phyloP scores from a whole-genome alignment of 163 green algal genomes.

The Chlorella variabilis region DNA sequence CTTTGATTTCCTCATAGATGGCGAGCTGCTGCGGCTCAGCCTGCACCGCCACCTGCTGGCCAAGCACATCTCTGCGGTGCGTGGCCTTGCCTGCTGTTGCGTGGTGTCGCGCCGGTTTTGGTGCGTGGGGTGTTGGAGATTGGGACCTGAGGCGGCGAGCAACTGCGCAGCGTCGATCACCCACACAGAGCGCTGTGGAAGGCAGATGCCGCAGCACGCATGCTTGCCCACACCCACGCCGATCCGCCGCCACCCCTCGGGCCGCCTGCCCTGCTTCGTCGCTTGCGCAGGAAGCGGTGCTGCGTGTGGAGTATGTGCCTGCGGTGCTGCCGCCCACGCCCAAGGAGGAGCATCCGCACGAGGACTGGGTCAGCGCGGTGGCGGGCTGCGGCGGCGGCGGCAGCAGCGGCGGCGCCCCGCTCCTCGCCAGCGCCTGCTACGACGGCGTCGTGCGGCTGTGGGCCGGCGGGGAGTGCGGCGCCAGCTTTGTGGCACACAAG shows the following conservation, averaged over 20 bases:
- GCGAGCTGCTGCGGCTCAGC: conserved; percentile 84
- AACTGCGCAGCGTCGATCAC: too few species aligned
- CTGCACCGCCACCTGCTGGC: conserved; percentile 82
- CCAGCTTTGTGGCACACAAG: conserved; percentile 57
- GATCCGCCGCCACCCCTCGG: too few species aligned
- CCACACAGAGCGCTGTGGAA: too few species aligned
- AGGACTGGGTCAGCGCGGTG: conserved; percentile 84
- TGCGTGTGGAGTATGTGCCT: conserved; percentile 93
- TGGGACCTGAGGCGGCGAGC: too few species aligned
- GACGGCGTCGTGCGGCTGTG: conserved; percentile 77
- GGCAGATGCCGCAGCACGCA: too few species aligned
- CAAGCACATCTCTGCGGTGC: conserved; percentile 14
- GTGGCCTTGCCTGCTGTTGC: not conserved
- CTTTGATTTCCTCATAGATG: conserved; percentile 96
- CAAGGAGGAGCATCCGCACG: conserved; percentile 68
- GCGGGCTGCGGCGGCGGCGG: not conserved
- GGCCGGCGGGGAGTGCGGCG: conserved; percentile 42
- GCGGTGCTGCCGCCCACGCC: conserved; percentile 83
- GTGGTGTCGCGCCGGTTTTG: not conserved
- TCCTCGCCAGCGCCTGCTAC: conserved; percentile 55
- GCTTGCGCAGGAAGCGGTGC: conserved; percentile 73
- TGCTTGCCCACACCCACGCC: too few species aligned
- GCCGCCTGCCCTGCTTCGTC: not conserved
- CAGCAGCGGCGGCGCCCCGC: not conserved
- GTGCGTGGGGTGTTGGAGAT: too few species aligned